phyloP scores from a whole-genome alignment of 495 filamentous ascomycete genomes.

The Aspergillus avenaceus region DNA sequence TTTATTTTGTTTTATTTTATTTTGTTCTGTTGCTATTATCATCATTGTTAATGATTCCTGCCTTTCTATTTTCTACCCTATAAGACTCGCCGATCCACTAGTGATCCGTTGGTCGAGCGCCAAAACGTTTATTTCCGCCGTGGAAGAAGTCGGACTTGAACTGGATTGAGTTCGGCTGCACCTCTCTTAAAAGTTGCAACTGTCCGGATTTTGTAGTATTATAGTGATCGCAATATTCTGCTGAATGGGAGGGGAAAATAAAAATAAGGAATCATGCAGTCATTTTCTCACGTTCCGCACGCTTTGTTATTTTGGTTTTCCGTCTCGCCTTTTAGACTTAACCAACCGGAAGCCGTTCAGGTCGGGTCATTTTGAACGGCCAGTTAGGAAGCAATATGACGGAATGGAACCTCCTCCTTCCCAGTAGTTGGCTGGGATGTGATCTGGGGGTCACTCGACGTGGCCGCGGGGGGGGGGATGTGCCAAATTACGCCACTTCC shows the following conservation, averaged over 20 bases:
- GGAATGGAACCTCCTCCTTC: not conserved
- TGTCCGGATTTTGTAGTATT: not conserved
- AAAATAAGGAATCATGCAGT: not conserved
- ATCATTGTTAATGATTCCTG: no score
- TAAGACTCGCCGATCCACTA: not conserved
- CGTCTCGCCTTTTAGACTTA: not conserved
- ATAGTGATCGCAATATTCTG: not conserved
- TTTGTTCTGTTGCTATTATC: no score
- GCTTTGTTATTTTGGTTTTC: no score
- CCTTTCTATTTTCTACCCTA: not conserved
- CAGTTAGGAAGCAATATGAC: slow-evolving; percentile 5
- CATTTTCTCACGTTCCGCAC: not conserved
- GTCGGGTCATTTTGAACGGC: not conserved
- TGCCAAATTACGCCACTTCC: slow-evolving; percentile 16
- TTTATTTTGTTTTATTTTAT: no score
- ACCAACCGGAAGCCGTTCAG: not conserved
- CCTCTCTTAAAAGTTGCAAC: not conserved
- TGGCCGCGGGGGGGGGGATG: slow-evolving; percentile 27
- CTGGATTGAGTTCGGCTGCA: not conserved
- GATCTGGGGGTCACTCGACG: slow-evolving; percentile 24
- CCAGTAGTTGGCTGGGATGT: slow-evolving; percentile 16
- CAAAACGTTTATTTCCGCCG: not conserved
- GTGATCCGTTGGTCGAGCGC: not conserved
- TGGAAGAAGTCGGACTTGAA: not conserved
- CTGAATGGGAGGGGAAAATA: no score